phyloP scores from a whole-genome alignment of 495 filamentous ascomycete genomes.

The Penicillium dipodomyicola region DNA sequence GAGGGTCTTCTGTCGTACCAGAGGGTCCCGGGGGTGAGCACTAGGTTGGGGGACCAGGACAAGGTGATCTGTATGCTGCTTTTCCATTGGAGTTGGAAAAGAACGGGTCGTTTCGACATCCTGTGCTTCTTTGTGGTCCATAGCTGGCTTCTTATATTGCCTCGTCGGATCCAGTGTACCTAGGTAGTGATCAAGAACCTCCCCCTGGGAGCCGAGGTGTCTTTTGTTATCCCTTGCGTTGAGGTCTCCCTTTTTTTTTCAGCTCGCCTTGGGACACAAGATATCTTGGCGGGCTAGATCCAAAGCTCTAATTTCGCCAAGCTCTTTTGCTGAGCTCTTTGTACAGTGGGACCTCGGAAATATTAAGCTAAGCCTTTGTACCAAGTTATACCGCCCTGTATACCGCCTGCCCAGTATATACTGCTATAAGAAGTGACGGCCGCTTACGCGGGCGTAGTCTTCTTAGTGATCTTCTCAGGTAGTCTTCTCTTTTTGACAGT shows the following conservation, averaged over 20 bases:
- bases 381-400: no score
- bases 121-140: slow-evolving; percentile 1
- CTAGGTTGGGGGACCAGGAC: slow-evolving; percentile 49
- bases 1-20: slow-evolving; percentile 24
- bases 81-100: slow-evolving; percentile 4
- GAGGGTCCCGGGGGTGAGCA: slow-evolving; percentile 46
- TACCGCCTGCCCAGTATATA: no score
- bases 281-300: slow-evolving; percentile 4
- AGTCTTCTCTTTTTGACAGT: no score
- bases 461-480: no score
- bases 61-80: slow-evolving; percentile 21
- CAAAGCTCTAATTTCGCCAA: not conserved
- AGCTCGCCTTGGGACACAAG: not conserved
- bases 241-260: not conserved
- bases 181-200: not conserved
- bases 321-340: slow-evolving; percentile 7
- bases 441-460: no score
- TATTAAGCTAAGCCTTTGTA: no score
- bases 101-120: slow-evolving; percentile 26
- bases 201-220: not conserved
- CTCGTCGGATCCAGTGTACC: not conserved
- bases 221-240: slow-evolving; percentile 1
- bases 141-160: not conserved
- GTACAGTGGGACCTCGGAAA: no score
- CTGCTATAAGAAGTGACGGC: no score